Percentiles rank a stretch among this genome's conserved stretches.
Evolutionary conservation across 1,284 basidiomycete species (phyloP).

Genomic region (Inonotus hispidus): DNA sequence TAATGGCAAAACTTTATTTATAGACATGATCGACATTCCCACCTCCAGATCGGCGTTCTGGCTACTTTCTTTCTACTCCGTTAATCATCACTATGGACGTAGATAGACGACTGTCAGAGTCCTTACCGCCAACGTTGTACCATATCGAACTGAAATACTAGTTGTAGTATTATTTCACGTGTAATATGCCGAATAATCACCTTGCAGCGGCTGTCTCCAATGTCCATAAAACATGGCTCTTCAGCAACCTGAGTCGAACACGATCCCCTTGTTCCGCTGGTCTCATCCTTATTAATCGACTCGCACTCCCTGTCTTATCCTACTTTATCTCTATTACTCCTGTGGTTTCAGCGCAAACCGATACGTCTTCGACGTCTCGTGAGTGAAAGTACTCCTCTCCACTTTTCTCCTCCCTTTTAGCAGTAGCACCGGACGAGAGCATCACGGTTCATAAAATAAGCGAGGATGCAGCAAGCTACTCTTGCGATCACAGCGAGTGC

Average conservation of each 20-base stretch:
- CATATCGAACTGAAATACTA: too few species aligned
- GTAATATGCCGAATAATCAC: too few species aligned
- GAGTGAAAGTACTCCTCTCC: neutral
- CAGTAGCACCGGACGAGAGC: slow-evolving; percentile 47
- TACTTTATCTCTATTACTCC: neutral
- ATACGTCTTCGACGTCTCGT: too few species aligned
- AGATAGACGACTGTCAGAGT: too few species aligned
- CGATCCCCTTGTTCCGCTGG: neutral
- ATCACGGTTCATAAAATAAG: slow-evolving; percentile 45
- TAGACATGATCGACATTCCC: neutral
- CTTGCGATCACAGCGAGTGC: slow-evolving; percentile 61
- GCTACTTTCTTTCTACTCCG: neutral
- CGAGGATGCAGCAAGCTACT: slow-evolving; percentile 54
- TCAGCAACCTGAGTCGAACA: neutral
- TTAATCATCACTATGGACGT: neutral
- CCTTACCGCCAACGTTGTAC: too few species aligned
- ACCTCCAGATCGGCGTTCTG: neutral
- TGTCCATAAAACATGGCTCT: neutral
- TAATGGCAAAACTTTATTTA: neutral
- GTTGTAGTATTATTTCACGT: too few species aligned
- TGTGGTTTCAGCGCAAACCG: neutral
- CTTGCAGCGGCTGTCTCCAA: neutral
- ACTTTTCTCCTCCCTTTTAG: slow-evolving; percentile 23
- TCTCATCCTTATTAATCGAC: neutral
- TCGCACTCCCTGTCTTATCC: neutral